Conservation (phyloP, 371 early-diverging fungal genomes). For the Mortierella sp. region DNA sequence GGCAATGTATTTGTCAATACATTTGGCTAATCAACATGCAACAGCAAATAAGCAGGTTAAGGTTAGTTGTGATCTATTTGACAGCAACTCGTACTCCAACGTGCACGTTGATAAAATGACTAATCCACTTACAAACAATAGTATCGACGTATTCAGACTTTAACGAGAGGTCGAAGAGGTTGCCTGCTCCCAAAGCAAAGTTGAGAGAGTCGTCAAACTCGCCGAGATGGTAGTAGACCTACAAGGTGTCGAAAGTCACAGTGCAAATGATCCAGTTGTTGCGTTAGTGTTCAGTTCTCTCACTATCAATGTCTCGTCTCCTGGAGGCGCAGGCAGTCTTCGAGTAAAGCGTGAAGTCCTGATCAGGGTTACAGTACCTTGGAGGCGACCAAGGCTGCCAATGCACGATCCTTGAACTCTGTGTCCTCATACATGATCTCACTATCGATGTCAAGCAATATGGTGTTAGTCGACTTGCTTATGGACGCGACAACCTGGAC, state of each 20-base stretch:
- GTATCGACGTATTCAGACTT: constrained; percentile 94
- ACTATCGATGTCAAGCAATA: constrained; percentile 59
- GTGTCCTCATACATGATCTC: constrained; percentile 95
- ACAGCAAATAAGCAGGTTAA: background rate
- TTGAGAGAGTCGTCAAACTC: constrained; percentile 95
- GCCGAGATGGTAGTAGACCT: constrained; percentile 95
- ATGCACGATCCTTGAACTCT: constrained; percentile 83
- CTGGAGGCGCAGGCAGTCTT: background rate
- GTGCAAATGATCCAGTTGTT: background rate
- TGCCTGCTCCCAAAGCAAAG: constrained; percentile 96
- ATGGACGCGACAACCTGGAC: background rate
- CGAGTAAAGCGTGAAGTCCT: background rate
- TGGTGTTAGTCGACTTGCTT: background rate
- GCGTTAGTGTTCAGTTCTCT: background rate
- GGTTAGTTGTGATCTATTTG: background rate
- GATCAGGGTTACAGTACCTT: constrained; percentile 73
- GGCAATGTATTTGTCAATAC: constrained; percentile 95
- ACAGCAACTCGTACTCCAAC: background rate
- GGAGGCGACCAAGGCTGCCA: constrained; percentile 96
- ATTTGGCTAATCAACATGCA: constrained; percentile 69
- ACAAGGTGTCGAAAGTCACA: background rate
- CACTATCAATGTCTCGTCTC: background rate
- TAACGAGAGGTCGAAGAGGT: constrained; percentile 84
- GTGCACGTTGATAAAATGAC: background rate
- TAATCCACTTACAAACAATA: constrained; percentile 80